These are phyloP conservation scores for Gleditsia sinensis DNA, from an alignment of 306 rosid species.

Conservation along the genomic window DNA sequence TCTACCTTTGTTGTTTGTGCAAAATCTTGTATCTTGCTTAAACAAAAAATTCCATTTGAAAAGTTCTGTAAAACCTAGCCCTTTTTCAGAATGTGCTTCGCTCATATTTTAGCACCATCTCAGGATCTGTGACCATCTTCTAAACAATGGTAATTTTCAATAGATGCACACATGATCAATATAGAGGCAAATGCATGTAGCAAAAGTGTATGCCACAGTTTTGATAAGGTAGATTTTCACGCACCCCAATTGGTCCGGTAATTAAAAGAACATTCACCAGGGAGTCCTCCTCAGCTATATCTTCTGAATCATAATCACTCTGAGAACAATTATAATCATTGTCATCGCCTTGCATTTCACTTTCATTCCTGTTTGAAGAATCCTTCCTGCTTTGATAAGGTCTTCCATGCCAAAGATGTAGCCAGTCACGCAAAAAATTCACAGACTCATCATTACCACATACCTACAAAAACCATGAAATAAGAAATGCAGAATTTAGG, in stretches of 20 bases:
- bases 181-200: conserved; percentile 22
- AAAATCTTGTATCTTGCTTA: conserved; percentile 15
- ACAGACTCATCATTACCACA: conserved; percentile 83
- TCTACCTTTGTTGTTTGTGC: not conserved
- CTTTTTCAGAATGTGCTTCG: not conserved
- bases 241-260: conserved; percentile 90
- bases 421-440: conserved; percentile 73
- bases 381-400: conserved; percentile 45
- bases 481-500: conserved; percentile 11
- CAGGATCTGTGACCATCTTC: conserved; percentile 6
- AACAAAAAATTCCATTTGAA: conserved; percentile 13
- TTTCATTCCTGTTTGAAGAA: conserved; percentile 37
- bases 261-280: conserved; percentile 71
- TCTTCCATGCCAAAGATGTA: conserved; percentile 69
- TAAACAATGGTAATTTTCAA: conserved; percentile 18
- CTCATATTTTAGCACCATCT: conserved; percentile 7
- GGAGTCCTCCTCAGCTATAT: conserved; percentile 42
- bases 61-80: not conserved
- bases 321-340: conserved; percentile 47
- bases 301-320: conserved; percentile 52
- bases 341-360: conserved; percentile 29
- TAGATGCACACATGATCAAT: conserved; percentile 14
- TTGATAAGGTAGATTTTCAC: conserved; percentile 26
- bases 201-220: conserved; percentile 13
- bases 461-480: conserved; percentile 56